Conservation (phyloP, 768 basidiomycete species). For the Brasilioporus rufonigricans region DNA sequence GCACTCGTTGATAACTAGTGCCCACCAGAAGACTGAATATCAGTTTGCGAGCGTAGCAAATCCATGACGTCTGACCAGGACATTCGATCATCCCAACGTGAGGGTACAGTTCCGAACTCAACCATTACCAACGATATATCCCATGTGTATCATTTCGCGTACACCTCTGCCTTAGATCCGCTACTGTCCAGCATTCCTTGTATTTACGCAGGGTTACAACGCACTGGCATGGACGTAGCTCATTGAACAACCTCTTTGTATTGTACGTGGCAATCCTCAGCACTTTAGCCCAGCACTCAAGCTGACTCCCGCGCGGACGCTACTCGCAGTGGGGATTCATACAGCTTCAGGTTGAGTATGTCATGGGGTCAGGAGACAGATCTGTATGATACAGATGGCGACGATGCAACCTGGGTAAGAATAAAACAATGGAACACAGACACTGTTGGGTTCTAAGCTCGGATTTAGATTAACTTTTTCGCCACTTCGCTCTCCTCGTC, state of each 20-base stretch:
- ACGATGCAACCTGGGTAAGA: slow-evolving; percentile 9
- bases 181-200: neutral
- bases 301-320: neutral
- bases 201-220: neutral
- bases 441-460: neutral
- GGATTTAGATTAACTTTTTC: slow-evolving; percentile 6
- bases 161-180: neutral
- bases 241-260: slow-evolving; percentile 6
- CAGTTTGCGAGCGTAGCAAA: neutral
- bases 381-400: neutral
- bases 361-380: neutral
- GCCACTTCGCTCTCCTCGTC: neutral
- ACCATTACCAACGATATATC: neutral
- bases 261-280: slow-evolving; percentile 1
- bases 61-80: neutral
- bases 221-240: slow-evolving; percentile 1
- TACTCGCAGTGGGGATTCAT: slow-evolving; percentile 9
- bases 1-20: too few relatives aligned
- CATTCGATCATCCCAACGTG: neutral
- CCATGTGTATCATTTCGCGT: neutral
- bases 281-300: neutral
- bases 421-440: neutral
- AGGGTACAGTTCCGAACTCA: neutral
- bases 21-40: too few relatives aligned
- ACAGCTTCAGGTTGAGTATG: slow-evolving; percentile 6